Percentiles rank a stretch among this genome's conserved stretches.
Conservation (phyloP, 768 basidiomycete genomes). For the Royoungia palumana region DNA sequence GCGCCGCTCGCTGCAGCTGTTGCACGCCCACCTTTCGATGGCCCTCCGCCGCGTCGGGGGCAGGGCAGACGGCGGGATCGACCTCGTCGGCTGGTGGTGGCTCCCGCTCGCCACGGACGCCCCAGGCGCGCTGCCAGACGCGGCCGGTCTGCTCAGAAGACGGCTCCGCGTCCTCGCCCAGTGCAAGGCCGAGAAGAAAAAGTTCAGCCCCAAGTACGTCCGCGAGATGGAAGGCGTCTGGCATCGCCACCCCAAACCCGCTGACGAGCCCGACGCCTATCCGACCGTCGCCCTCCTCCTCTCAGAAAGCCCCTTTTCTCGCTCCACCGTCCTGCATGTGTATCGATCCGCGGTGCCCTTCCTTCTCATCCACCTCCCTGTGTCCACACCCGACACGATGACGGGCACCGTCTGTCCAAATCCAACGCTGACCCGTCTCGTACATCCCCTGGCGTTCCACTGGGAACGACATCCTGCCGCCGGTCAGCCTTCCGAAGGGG, state of each 20-base stretch:
- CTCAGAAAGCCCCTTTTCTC: slow-evolving; percentile 80
- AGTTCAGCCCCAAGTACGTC: slow-evolving; percentile 72
- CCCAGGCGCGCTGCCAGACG: slow-evolving; percentile 13
- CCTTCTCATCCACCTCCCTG: slow-evolving; percentile 73
- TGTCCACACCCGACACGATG: neutral
- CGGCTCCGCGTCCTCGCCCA: slow-evolving; percentile 79
- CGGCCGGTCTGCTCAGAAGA: slow-evolving; percentile 31
- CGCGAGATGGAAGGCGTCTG: slow-evolving; percentile 92
- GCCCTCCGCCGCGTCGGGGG: slow-evolving; percentile 75
- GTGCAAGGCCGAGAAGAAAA: slow-evolving; percentile 89
- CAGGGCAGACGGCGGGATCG: slow-evolving; percentile 86
- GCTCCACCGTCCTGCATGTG: slow-evolving; percentile 62
- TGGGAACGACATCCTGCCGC: slow-evolving; percentile 20
- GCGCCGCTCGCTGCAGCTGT: slow-evolving; percentile 54
- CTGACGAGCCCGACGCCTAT: neutral
- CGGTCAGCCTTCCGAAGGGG: neutral
- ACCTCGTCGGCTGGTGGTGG: slow-evolving; percentile 94
- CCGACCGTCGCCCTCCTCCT: slow-evolving; percentile 65
- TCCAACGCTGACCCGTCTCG: slow-evolving; percentile 19
- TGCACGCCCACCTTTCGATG: slow-evolving; percentile 74
- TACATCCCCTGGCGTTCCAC: slow-evolving; percentile 17
- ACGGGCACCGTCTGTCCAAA: slow-evolving; percentile 20
- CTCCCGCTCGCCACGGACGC: slow-evolving; percentile 42
- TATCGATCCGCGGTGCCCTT: slow-evolving; percentile 76
- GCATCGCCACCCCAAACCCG: slow-evolving; percentile 30